A percentile compares a stretch with the other conserved stretches of the same genome.
These are phyloP conservation scores for Emericellopsis cladophorae DNA, from an alignment of 2,329 filamentous ascomycete species.

Conservation along the genomic window DNA sequence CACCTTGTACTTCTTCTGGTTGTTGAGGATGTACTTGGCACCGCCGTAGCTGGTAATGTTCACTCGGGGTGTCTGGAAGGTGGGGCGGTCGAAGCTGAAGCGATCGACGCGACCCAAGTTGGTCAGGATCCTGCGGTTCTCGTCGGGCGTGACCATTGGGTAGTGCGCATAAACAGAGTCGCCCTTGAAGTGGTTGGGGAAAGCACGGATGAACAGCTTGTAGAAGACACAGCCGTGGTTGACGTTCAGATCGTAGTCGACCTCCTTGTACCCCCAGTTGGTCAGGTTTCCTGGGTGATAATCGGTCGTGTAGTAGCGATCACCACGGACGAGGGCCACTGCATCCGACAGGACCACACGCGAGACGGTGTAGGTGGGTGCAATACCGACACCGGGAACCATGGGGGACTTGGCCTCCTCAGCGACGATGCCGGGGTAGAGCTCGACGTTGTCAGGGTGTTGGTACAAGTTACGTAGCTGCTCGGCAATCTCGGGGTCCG, in stretches of 20 bases:
- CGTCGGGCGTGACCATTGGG: conserved; percentile 56
- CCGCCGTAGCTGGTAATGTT: conserved; percentile 48
- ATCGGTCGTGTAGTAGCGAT: conserved; percentile 69
- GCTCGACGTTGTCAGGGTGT: conserved; percentile 66
- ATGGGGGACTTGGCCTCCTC: conserved; percentile 66
- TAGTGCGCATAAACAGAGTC: conserved; percentile 77
- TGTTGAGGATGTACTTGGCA: conserved; percentile 48
- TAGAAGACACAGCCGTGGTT: conserved; percentile 79
- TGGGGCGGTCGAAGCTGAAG: conserved; percentile 58
- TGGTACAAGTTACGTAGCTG: conserved; percentile 58
- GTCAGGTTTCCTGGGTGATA: conserved; percentile 64
- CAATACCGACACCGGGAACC: conserved; percentile 61
- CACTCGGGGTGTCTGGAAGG: conserved; percentile 32
- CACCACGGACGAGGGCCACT: conserved; percentile 64
- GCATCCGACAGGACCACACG: conserved; percentile 68
- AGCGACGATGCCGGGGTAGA: conserved; percentile 67
- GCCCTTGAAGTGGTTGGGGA: conserved; percentile 65
- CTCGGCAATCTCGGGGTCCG: conserved; percentile 57
- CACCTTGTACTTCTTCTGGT: conserved; percentile 48
- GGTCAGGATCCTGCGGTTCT: conserved; percentile 60
- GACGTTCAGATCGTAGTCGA: conserved; percentile 56
- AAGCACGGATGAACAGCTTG: conserved; percentile 68
- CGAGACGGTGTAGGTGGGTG: conserved; percentile 64
- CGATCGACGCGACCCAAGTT: conserved; percentile 52
- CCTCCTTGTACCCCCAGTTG: conserved; percentile 74